These are phyloP conservation scores for Diplotaxis tenuifolia DNA, from an alignment of 345 rosid genomes.

Conservation along the genomic window DNA sequence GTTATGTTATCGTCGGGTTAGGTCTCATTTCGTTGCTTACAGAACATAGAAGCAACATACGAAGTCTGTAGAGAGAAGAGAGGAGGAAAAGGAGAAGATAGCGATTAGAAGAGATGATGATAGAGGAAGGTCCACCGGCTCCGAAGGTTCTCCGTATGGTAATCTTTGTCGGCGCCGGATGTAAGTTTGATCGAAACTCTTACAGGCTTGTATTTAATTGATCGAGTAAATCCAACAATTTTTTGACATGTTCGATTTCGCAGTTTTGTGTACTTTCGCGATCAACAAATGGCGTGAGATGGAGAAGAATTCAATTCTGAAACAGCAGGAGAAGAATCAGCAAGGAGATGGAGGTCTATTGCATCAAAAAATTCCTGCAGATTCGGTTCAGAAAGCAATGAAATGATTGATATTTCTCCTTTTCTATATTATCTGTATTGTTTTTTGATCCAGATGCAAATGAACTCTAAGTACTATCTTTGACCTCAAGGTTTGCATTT, in stretches of 20 bases:
- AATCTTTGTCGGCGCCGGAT: slow-evolving; percentile 73
- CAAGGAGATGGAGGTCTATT: slow-evolving; percentile 31
- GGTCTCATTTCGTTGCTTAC: neutral
- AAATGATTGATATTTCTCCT: slow-evolving; percentile 41
- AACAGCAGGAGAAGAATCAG: slow-evolving; percentile 38
- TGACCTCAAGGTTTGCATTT: slow-evolving; percentile 12
- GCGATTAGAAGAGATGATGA: slow-evolving; percentile 35
- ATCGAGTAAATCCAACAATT: neutral
- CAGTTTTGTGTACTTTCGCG: slow-evolving; percentile 58
- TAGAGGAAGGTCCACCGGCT: slow-evolving; percentile 64
- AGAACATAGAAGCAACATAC: neutral
- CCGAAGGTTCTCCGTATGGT: slow-evolving; percentile 58
- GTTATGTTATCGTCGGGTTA: neutral
- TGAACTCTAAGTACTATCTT: neutral
- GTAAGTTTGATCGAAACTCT: slow-evolving; percentile 37
- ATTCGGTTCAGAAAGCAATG: slow-evolving; percentile 39
- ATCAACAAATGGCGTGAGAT: slow-evolving; percentile 74
- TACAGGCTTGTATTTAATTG: neutral
- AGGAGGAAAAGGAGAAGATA: slow-evolving; percentile 21
- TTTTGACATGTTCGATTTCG: neutral
- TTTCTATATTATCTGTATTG: neutral
- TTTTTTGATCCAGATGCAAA: slow-evolving; percentile 14
- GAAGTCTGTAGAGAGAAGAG: neutral
- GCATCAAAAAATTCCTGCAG: slow-evolving; percentile 31
- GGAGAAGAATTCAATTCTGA: slow-evolving; percentile 50